These are phyloP conservation scores for Ophiosphaerella herpotricha DNA, from an alignment of 2,329 filamentous ascomycete species.

Conservation along the genomic window DNA sequence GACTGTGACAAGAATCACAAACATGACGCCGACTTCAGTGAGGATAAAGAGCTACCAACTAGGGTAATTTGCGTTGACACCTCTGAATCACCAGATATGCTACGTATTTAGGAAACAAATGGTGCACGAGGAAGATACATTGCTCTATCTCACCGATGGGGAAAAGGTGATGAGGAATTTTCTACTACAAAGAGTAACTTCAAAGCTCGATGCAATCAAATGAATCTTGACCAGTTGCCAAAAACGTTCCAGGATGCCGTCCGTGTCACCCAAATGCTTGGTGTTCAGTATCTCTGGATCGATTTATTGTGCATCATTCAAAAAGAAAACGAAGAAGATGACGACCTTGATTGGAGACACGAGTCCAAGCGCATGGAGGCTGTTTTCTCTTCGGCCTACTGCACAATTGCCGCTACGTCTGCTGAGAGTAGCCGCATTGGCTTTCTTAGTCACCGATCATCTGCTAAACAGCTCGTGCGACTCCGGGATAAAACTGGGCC, in stretches of 20 bases:
- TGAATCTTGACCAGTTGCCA: background rate
- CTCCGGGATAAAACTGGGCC: background rate
- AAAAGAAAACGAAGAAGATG: background rate
- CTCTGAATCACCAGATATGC: background rate
- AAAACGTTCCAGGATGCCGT: too few species aligned
- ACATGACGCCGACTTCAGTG: background rate
- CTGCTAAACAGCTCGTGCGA: background rate
- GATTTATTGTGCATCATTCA: background rate
- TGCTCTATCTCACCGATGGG: slow-evolving; percentile 4
- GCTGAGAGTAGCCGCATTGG: slow-evolving; percentile 1
- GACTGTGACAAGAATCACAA: background rate
- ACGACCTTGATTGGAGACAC: slow-evolving; percentile 3
- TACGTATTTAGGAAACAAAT: background rate
- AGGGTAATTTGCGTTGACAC: background rate
- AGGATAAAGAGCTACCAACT: background rate
- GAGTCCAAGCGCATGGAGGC: slow-evolving; percentile 5
- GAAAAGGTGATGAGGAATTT: background rate
- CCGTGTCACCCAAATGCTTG: too few species aligned
- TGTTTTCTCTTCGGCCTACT: slow-evolving; percentile 5
- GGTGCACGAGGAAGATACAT: background rate
- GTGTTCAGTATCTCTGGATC: slow-evolving; percentile 1
- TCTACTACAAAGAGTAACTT: background rate
- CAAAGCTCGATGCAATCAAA: background rate
- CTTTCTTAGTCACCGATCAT: background rate
- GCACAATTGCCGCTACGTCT: slow-evolving; percentile 6